Evolutionary conservation across 371 early-diverging fungal genomes (phyloP).

Genomic region (Syncephalastrum contaminatum): DNA sequence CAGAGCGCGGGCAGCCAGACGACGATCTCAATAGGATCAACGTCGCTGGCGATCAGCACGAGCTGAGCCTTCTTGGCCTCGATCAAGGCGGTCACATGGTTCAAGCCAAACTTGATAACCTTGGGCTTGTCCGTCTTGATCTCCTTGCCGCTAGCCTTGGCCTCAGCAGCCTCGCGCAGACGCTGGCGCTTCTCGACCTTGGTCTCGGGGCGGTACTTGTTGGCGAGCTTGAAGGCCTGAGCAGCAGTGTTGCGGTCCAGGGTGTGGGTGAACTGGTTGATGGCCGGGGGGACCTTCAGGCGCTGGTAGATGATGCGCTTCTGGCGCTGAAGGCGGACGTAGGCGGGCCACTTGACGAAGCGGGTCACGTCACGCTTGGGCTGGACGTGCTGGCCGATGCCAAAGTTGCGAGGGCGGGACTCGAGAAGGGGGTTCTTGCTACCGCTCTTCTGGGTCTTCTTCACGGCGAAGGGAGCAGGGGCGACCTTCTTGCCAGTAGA

Average conservation of each 20-base stretch:
- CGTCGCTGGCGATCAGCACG: conserved; percentile 99
- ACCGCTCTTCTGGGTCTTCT: conserved; percentile 66
- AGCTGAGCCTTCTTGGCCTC: conserved; percentile 99
- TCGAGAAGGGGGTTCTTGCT: conserved; percentile 90
- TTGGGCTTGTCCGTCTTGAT: conserved; percentile 93
- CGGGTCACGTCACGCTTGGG: conserved; percentile 95
- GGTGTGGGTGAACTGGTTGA: conserved; percentile 99
- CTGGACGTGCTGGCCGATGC: conserved; percentile 94
- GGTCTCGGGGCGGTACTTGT: conserved; percentile 99
- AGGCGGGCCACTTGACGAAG: conserved; percentile 98
- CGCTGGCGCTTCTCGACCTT: conserved; percentile 95
- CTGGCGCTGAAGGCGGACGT: conserved; percentile 97
- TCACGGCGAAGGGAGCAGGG: conserved; percentile 80
- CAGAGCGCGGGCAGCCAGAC: conserved; percentile 99
- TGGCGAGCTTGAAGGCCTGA: conserved; percentile 93
- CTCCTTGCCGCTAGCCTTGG: conserved; percentile 87
- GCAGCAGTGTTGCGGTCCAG: conserved; percentile 98
- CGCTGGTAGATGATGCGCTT: conserved; percentile 95
- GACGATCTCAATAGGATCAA: conserved; percentile 99
- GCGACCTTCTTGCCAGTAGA: conserved; percentile 88
- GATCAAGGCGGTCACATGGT: conserved; percentile 98
- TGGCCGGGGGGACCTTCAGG: conserved; percentile 99
- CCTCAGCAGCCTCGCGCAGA: conserved; percentile 79
- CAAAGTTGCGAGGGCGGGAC: conserved; percentile 89
- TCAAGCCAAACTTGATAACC: conserved; percentile 98